These are phyloP conservation scores for Pseudogymnoascus sp. DNA, from an alignment of 2,329 filamentous ascomycete species.

Conservation along the genomic window DNA sequence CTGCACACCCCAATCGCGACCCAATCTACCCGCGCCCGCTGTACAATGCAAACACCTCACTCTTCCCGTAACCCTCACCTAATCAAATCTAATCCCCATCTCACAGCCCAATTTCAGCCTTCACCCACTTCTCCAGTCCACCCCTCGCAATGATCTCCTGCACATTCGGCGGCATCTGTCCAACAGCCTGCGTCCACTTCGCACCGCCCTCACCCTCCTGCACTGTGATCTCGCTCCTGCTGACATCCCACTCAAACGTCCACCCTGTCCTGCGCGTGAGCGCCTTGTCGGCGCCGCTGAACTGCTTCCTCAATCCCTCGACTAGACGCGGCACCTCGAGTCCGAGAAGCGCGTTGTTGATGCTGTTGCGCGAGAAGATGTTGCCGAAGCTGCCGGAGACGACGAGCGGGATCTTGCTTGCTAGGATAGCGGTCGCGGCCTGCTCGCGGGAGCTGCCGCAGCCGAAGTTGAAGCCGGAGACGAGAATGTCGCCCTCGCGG, in stretches of 20 bases:
- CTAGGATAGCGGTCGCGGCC: conserved; percentile 78
- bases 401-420: conserved; percentile 71
- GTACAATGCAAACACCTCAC: neutral
- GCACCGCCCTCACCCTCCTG: conserved; percentile 58
- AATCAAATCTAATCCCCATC: neutral
- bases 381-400: conserved; percentile 75
- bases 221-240: conserved; percentile 59
- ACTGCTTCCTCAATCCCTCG: conserved; percentile 54
- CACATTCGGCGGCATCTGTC: conserved; percentile 74
- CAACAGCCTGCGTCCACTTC: conserved; percentile 72
- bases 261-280: conserved; percentile 70
- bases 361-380: conserved; percentile 70
- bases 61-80: too few relatives aligned
- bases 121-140: conserved; percentile 76
- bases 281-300: conserved; percentile 40
- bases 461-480: conserved; percentile 83
- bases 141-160: conserved; percentile 75
- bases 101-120: conserved; percentile 49
- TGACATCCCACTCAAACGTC: conserved; percentile 75
- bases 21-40: neutral
- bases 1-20: neutral
- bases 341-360: conserved; percentile 70
- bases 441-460: conserved; percentile 76
- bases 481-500: conserved; percentile 67
- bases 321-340: conserved; percentile 62